Percentiles rank a stretch among this genome's conserved stretches.
phyloP scores from a whole-genome alignment of 176 grass and related monocot species.

The Triticum urartu region DNA sequence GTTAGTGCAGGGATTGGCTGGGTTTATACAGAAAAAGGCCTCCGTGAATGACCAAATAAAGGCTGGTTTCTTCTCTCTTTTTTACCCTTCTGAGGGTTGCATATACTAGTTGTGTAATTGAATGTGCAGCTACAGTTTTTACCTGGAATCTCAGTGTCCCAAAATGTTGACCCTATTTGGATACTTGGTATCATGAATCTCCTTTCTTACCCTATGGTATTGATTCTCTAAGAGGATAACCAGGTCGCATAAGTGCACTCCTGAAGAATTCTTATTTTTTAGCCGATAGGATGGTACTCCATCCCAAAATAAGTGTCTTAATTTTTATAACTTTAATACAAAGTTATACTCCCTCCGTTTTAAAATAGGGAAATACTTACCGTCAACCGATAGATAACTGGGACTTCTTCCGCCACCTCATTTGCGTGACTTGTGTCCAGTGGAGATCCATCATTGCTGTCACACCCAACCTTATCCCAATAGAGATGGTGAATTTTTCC shows the following conservation, averaged over 20 bases:
- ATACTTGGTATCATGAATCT: not conserved
- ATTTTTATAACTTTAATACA: too few relatives aligned
- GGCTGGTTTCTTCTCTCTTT: not conserved
- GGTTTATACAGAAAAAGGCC: slow-evolving; percentile 31
- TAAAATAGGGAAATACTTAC: too few relatives aligned
- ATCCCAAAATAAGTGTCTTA: too few relatives aligned
- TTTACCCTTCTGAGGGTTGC: not conserved
- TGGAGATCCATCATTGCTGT: too few relatives aligned
- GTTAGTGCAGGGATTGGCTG: slow-evolving; percentile 32
- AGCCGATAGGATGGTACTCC: too few relatives aligned
- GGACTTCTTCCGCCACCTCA: too few relatives aligned
- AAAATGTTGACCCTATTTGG: slow-evolving; percentile 37
- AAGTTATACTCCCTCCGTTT: too few relatives aligned
- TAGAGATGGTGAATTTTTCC: too few relatives aligned
- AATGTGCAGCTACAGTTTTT: slow-evolving; percentile 51
- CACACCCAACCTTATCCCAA: too few relatives aligned
- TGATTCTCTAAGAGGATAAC: not conserved
- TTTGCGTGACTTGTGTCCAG: too few relatives aligned
- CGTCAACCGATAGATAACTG: too few relatives aligned
- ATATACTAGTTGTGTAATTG: slow-evolving; percentile 13
- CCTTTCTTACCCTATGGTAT: not conserved
- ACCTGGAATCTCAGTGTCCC: slow-evolving; percentile 19
- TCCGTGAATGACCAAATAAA: slow-evolving; percentile 12
- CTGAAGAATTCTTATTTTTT: too few relatives aligned
- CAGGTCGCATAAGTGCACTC: not conserved